Percentiles rank a stretch among this genome's conserved stretches.
phyloP scores from a whole-genome alignment of 805 yeast species.

The Metschnikowia sp. region DNA sequence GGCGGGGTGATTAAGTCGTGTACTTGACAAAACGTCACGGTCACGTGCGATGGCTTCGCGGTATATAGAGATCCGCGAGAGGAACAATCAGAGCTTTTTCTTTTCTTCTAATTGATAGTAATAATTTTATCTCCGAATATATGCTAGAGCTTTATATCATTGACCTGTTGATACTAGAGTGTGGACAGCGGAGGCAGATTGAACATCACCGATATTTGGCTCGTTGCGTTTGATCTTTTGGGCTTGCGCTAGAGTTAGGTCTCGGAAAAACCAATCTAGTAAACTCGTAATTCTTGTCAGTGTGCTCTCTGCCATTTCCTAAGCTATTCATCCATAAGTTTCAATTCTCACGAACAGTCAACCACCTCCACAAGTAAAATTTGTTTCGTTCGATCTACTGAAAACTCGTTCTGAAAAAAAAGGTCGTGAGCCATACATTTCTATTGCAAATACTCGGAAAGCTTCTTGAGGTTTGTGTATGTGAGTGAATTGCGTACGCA shows the following conservation, averaged over 20 bases:
- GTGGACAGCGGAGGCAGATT: conserved; percentile 48
- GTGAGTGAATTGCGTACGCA: no score
- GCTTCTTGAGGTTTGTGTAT: no score
- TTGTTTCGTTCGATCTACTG: background rate
- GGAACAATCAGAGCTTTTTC: background rate
- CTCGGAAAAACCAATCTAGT: background rate
- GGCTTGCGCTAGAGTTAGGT: conserved; percentile 3
- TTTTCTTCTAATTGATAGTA: conserved; percentile 24
- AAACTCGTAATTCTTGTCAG: background rate
- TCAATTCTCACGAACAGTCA: no score
- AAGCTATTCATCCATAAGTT: no score
- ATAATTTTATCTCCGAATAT: conserved; percentile 28
- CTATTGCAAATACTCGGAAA: no score
- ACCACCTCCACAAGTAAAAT: no score
- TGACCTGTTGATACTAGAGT: conserved; percentile 30
- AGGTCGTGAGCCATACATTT: no score
- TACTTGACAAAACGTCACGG: background rate
- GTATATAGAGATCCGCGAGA: background rate
- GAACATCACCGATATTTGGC: conserved; percentile 5
- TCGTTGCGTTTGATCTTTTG: conserved; percentile 5
- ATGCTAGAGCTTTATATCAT: conserved; percentile 40
- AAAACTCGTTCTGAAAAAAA: background rate
- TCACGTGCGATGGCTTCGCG: background rate
- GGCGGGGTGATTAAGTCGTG: conserved; percentile 1
- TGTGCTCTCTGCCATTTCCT: background rate